Evolutionary conservation across 805 yeast genomes (phyloP).

Genomic region (Yueomyces sinensis): DNA sequence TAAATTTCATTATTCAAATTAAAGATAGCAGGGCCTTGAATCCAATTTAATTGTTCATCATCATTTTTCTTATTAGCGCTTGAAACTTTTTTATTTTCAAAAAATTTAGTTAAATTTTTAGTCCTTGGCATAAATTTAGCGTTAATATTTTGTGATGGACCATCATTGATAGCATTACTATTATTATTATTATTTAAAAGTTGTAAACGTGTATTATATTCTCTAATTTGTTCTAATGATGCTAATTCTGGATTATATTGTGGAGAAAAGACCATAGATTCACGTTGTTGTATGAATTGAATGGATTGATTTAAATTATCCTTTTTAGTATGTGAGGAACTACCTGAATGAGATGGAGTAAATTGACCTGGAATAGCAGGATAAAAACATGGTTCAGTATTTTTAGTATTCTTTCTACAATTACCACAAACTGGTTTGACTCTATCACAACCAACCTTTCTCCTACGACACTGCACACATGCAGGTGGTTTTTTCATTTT

Average conservation of each 20-base stretch:
- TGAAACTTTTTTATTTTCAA: conserved; percentile 14
- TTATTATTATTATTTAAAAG: conserved; percentile 1
- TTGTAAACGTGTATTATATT: conserved; percentile 8
- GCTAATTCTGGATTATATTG: conserved; percentile 2
- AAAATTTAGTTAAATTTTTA: conserved; percentile 3
- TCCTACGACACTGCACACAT: conserved; percentile 28
- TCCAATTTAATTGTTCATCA: conserved; percentile 14
- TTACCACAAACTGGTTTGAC: conserved; percentile 32
- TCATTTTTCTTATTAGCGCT: conserved; percentile 8
- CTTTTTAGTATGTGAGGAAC: not conserved
- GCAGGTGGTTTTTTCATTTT: conserved; percentile 5
- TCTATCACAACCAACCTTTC: conserved; percentile 40
- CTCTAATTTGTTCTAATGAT: conserved; percentile 8
- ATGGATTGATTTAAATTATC: not conserved
- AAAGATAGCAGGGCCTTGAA: conserved; percentile 21
- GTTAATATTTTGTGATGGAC: not conserved
- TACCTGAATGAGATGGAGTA: not conserved
- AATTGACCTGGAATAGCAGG: conserved; percentile 11
- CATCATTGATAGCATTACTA: not conserved
- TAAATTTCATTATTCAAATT: conserved; percentile 15
- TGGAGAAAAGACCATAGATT: not conserved
- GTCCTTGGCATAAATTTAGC: conserved; percentile 16
- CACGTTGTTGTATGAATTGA: not conserved
- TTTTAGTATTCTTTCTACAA: conserved; percentile 18
- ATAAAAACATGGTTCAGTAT: conserved; percentile 9